Conservation (phyloP, 177 flowering plant genomes). For the Vitis hybrid region DNA sequence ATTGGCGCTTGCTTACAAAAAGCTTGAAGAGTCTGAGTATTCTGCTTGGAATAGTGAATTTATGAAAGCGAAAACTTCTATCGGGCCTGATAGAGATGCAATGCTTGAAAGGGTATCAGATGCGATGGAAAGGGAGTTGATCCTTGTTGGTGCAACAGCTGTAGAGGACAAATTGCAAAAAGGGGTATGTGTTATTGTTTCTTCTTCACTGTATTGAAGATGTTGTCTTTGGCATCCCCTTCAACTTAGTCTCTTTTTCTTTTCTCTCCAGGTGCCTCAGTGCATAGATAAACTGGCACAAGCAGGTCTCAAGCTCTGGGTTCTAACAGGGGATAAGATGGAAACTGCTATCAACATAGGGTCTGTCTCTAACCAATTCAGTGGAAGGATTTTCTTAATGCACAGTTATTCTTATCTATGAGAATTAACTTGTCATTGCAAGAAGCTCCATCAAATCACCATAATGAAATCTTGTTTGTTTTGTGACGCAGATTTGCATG, state of each 20-base stretch:
- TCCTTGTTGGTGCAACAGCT: slow-evolving; percentile 93
- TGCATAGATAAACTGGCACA: slow-evolving; percentile 97
- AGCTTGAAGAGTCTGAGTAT: slow-evolving; percentile 77
- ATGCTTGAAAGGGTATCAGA: slow-evolving; percentile 75
- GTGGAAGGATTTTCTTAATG: background rate
- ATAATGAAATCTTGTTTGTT: slow-evolving; percentile 3
- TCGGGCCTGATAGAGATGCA: slow-evolving; percentile 78
- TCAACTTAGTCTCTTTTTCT: slow-evolving; percentile 6
- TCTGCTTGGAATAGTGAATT: slow-evolving; percentile 75
- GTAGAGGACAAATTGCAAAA: slow-evolving; percentile 93
- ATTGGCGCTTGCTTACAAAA: slow-evolving; percentile 80
- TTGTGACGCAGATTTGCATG: slow-evolving; percentile 70
- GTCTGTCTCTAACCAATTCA: slow-evolving; percentile 33
- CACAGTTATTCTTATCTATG: background rate
- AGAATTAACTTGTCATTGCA: background rate
- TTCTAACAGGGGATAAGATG: slow-evolving; percentile 98
- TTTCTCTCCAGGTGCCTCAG: slow-evolving; percentile 68
- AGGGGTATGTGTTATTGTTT: slow-evolving; percentile 49
- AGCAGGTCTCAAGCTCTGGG: slow-evolving; percentile 99
- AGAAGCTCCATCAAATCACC: background rate
- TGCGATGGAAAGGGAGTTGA: slow-evolving; percentile 75
- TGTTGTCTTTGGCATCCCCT: background rate
- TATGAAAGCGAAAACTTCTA: slow-evolving; percentile 65
- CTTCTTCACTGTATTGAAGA: background rate
- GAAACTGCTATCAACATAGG: slow-evolving; percentile 98